Evolutionary conservation across 2,329 filamentous ascomycete genomes (phyloP).

Genomic region (Fusarium bulbicola): DNA sequence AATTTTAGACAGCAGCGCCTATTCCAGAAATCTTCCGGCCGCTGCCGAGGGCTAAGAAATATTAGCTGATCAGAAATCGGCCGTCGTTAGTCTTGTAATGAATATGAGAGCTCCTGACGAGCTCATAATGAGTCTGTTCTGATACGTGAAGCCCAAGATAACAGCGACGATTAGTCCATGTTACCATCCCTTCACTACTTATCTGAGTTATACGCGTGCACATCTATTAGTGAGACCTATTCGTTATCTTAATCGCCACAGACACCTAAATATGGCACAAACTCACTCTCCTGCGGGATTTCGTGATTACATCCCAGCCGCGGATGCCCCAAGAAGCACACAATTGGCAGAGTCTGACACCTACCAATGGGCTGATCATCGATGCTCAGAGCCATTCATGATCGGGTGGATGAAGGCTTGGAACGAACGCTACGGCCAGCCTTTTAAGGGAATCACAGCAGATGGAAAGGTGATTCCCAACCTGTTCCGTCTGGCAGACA

Average conservation of each 20-base stretch:
- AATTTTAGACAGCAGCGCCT: not conserved
- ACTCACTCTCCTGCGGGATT: conserved; percentile 5
- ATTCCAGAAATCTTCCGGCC: not conserved
- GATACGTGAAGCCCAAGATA: not conserved
- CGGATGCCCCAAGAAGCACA: conserved; percentile 11
- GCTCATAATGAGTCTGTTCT: not conserved
- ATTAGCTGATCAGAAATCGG: not conserved
- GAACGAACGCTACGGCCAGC: conserved; percentile 8
- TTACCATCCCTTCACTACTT: not conserved
- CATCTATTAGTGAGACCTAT: not conserved
- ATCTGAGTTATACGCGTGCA: not conserved
- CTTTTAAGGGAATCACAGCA: conserved; percentile 16
- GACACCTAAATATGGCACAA: not conserved
- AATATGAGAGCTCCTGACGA: not conserved
- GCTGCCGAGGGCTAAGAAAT: not conserved
- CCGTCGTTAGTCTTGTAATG: not conserved
- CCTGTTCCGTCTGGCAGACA: conserved; percentile 7
- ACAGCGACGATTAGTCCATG: not conserved
- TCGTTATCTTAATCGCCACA: not conserved
- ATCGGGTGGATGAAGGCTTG: conserved; percentile 23
- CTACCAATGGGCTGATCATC: conserved; percentile 18
- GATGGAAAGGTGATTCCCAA: conserved; percentile 8
- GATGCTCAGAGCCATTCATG: conserved; percentile 31
- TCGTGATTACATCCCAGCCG: conserved; percentile 20
- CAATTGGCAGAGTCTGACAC: conserved; percentile 17